Evolutionary conservation across 1,139 yeast species (phyloP), one percentile per base, ranked within the genome.

Genomic region (Candida mesenterica): DNA sequence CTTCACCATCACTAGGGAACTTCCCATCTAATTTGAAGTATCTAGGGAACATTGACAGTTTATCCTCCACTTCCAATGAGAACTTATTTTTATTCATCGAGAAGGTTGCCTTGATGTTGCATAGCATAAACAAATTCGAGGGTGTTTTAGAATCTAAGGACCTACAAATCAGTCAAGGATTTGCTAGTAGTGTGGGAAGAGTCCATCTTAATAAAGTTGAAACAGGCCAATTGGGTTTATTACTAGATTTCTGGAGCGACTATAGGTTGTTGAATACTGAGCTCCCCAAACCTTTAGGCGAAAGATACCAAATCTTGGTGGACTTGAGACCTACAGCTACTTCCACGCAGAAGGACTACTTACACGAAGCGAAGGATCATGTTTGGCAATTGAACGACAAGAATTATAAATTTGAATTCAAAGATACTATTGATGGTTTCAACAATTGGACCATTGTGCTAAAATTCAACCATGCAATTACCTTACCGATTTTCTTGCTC

Each of bases 241-340:
- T 61, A 31, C 43, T 66, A 8, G 55, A 56, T 6, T 68, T 53
- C 38, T 70, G 75, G 75, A 51, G 53, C 33, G 73, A 66, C 37
- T 52, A 44, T 31, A 48, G 69, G 19, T 55, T 39, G 36, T 41
- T 65, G 13, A 57, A 61, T 41, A 61, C 55, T 25, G 57, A 61
- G 35, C 31, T 36, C 36, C 14, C 39, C 30, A 13, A 29, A 28
- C 8, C 35, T 22, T 7, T 37, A 3, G 57, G 57, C 1, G 43
- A 47, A 3, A 40, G 34, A 3, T 50, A 54, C 33, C 38, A 37
- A 14, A 44, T 51, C 1, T 34, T 48, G 15, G 32, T 57, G 12
- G 44, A 48, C 16, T 32, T 52, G 5, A 45, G 43, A 17, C 37
- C 40, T 3, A 14, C 40, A 7, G 30, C 29, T 2, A 16, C 27